A percentile compares a stretch with the other conserved stretches of the same genome.
Conservation (phyloP, 768 basidiomycete genomes). For the Rhodotorula babjevae region DNA sequence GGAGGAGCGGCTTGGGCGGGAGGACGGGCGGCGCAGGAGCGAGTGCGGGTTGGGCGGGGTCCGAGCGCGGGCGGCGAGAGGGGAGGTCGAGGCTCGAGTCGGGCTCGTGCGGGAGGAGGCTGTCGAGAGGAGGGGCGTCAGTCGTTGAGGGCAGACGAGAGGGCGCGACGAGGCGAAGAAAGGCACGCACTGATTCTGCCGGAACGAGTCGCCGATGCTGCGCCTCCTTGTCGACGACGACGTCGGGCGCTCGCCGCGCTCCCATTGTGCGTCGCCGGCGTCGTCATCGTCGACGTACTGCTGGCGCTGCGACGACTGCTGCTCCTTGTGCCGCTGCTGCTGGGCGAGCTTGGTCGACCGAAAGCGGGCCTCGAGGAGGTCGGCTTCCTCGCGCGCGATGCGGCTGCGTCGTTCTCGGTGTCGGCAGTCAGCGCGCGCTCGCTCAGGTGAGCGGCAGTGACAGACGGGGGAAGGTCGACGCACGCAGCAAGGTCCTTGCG, state of each 20-base stretch:
- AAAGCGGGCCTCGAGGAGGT: slow-evolving; percentile 14
- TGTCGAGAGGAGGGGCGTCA: neutral
- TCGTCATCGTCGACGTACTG: slow-evolving; percentile 4
- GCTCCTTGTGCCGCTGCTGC: neutral
- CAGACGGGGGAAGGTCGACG: neutral
- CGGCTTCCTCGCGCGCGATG: slow-evolving; percentile 29
- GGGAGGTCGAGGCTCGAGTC: neutral
- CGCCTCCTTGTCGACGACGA: neutral
- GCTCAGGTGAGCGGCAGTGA: no score
- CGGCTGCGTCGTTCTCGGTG: neutral
- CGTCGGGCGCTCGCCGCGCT: slow-evolving; percentile 2
- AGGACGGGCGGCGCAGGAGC: neutral
- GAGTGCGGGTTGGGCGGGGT: neutral
- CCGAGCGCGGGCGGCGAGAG: neutral
- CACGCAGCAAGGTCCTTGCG: slow-evolving; percentile 12
- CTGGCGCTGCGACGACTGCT: neutral
- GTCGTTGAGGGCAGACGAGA: no score
- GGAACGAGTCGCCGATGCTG: slow-evolving; percentile 24
- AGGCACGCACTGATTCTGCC: slow-evolving; percentile 20
- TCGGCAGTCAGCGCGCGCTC: neutral
- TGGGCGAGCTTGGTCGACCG: neutral
- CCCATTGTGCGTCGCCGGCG: neutral
- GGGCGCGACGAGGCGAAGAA: neutral
- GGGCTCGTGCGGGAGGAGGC: neutral
- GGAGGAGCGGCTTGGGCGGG: slow-evolving; percentile 18